Evolutionary conservation across 2,329 filamentous ascomycete genomes (phyloP), one percentile per base, ranked within the genome.

Genomic region (Alternaria gaisen): DNA sequence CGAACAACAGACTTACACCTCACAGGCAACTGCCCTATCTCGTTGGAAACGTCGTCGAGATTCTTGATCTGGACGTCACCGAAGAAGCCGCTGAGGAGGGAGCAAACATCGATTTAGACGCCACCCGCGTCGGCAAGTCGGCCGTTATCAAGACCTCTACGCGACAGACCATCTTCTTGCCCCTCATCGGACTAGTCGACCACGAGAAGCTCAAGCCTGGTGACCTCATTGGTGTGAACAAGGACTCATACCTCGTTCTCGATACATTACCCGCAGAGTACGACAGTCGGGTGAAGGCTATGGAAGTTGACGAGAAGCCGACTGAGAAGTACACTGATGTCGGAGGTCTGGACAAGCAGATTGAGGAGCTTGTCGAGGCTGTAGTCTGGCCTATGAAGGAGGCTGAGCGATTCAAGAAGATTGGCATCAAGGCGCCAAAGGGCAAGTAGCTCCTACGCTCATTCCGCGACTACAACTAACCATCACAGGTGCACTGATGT

Each of bases 301-400:
- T 99, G 95, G 96, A 99, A 84, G 95, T 99, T 8, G 95, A 99
- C 75, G 96, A 99, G 86, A 99, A 99, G 86, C 96, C 95, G 10
- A 98, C 94, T 40, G 95, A 99, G 82, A 97, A 98, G 83, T 99
- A 99, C 83, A 95, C 90, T 56, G 95, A 99, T 83, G 96, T 99
- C 14, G 95, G 95, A 82, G 95, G 95, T 53, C 81, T 99, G 73
- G 94, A 97, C 82, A 99, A 99, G 84, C 95, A 99, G 84, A 99
- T 99, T 76, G 94, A 97, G 80, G 96, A 99, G 83, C 87, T 99
- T 56, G 94, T 99, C 9, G 95, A 99, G 83, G 95, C 95, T 57
- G 95, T 99, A 51, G 95, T 99, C 30, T 98, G 94, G 94, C 95
- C 95, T 2, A 99, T 99, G 95, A 98, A 98, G 87, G 94, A 99